phyloP scores from a whole-genome alignment of 2,329 filamentous ascomycete genomes.

The Fusarium circinatum region DNA sequence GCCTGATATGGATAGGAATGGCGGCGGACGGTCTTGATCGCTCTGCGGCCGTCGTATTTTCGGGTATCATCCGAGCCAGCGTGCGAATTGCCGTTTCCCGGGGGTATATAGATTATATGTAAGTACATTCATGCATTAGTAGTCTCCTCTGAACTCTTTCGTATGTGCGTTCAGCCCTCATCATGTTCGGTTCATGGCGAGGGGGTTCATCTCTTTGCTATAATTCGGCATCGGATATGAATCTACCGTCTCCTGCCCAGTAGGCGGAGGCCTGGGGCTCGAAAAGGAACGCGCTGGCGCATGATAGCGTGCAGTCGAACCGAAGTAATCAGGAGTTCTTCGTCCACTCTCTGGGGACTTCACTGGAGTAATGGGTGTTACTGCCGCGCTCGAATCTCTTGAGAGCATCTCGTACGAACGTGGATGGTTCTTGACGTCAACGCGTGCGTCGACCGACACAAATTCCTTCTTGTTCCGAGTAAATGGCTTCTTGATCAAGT shows the following conservation, averaged over 20 bases:
- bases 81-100: not conserved
- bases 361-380: conserved; percentile 61
- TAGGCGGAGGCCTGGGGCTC: conserved; percentile 61
- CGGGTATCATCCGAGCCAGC: not conserved
- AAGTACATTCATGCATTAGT: conserved; percentile 14
- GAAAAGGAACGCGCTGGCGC: conserved; percentile 66
- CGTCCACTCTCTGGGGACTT: conserved; percentile 53
- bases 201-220: conserved; percentile 60
- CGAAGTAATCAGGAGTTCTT: conserved; percentile 66
- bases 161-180: not conserved
- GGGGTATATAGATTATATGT: conserved; percentile 21
- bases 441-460: conserved; percentile 83
- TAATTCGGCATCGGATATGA: conserved; percentile 50
- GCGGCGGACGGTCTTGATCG: conserved; percentile 4
- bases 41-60: not conserved
- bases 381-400: conserved; percentile 63
- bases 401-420: conserved; percentile 86
- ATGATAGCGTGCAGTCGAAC: conserved; percentile 64
- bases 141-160: conserved; percentile 2
- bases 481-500: conserved; percentile 66
- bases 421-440: conserved; percentile 68
- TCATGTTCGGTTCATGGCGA: conserved; percentile 67
- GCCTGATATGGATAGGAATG: not conserved
- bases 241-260: conserved; percentile 56
- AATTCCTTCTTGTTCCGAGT: conserved; percentile 77